Percentiles rank a stretch among this genome's conserved stretches.
These are phyloP conservation scores for Aspergillus hortae DNA, from an alignment of 2,329 filamentous ascomycete genomes.

Conservation along the genomic window DNA sequence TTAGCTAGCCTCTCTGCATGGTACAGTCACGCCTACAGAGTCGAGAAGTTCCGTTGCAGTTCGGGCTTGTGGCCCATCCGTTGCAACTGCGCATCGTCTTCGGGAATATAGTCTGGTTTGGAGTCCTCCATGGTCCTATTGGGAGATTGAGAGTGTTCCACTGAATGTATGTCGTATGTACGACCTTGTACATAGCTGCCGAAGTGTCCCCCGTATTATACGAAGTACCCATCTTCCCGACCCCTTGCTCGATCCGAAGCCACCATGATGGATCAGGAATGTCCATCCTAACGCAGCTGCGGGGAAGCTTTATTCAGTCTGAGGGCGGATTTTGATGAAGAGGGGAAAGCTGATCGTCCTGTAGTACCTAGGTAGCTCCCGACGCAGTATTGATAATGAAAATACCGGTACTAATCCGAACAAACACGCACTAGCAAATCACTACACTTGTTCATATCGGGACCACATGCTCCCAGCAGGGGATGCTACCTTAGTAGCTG, in stretches of 20 bases:
- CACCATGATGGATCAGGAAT: constrained; percentile 8
- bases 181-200: not conserved
- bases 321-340: no score
- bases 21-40: constrained; percentile 31
- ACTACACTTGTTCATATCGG: no score
- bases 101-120: constrained; percentile 2
- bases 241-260: not conserved
- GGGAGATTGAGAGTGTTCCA: not conserved
- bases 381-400: no score
- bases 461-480: not conserved
- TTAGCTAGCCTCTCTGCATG: not conserved
- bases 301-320: constrained; percentile 1
- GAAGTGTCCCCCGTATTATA: not conserved
- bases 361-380: no score
- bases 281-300: constrained; percentile 10
- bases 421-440: no score
- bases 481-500: no score
- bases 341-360: no score
- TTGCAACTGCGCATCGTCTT: constrained; percentile 45
- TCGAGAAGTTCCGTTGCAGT: constrained; percentile 55
- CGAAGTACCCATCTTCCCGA: not conserved
- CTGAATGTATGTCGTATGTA: not conserved
- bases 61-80: constrained; percentile 55
- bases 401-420: no score
- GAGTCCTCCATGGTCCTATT: constrained; percentile 6